phyloP scores from a whole-genome alignment of 1,139 yeast species.

The Yamadazyma sp. region DNA sequence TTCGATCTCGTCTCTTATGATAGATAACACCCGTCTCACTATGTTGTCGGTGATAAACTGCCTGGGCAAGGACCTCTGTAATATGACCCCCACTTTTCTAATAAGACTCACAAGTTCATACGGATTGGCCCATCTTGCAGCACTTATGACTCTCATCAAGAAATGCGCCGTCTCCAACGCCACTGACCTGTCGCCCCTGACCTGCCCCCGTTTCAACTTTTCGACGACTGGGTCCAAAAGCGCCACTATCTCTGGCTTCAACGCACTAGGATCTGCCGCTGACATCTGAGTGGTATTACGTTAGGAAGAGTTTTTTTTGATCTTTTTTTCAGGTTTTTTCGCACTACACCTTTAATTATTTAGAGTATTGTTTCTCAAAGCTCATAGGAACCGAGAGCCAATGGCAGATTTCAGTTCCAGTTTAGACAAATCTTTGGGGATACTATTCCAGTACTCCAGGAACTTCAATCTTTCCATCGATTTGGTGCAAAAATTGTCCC shows the following conservation, averaged over 20 bases:
- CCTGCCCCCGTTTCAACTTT: conserved; percentile 69
- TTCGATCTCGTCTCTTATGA: conserved; percentile 84
- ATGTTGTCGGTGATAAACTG: conserved; percentile 90
- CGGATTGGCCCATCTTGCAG: conserved; percentile 82
- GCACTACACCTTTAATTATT: background rate
- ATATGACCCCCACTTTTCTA: conserved; percentile 58
- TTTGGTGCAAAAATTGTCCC: conserved; percentile 41
- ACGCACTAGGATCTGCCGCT: conserved; percentile 11
- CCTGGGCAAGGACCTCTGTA: conserved; percentile 67
- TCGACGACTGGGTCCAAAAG: conserved; percentile 42
- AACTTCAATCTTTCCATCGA: conserved; percentile 39
- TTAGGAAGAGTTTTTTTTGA: conserved; percentile 1
- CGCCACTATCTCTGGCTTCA: conserved; percentile 37
- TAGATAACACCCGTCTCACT: conserved; percentile 83
- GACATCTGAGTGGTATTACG: background rate
- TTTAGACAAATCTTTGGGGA: conserved; percentile 29
- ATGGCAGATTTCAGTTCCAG: conserved; percentile 20
- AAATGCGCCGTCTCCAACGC: conserved; percentile 88
- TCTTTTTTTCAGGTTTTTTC: background rate
- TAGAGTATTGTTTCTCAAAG: background rate
- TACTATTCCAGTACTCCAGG: conserved; percentile 33
- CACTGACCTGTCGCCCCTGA: conserved; percentile 69
- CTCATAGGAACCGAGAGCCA: background rate
- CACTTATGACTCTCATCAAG: conserved; percentile 84
- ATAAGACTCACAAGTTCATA: conserved; percentile 71